Percentiles rank a stretch among this genome's conserved stretches.
Conservation (phyloP, 139 green algal species). For the Deuterostichococcus epilithicus region DNA sequence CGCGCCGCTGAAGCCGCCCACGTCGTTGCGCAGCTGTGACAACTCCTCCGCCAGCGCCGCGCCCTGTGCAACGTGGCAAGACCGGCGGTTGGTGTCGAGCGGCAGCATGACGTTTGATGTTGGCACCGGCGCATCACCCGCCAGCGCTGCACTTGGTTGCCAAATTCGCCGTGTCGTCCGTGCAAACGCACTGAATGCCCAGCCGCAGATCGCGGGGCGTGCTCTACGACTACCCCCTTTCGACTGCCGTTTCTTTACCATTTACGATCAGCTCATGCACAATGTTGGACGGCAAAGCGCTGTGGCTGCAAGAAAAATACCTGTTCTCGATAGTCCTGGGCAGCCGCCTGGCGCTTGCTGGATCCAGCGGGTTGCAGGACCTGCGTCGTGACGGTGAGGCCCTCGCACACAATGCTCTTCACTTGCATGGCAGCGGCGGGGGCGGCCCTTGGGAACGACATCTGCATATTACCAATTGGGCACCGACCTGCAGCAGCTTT, state of each 20-base stretch:
- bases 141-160: background rate
- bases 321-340: background rate
- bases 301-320: no score
- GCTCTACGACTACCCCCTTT: background rate
- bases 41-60: slow-evolving; percentile 6
- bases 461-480: no score
- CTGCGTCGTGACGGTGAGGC: background rate
- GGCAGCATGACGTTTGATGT: background rate
- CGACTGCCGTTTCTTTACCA: no score
- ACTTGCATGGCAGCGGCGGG: no score
- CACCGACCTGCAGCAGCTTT: no score
- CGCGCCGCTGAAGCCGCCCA: background rate
- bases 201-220: background rate
- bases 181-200: background rate
- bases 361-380: background rate
- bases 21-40: background rate
- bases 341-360: background rate
- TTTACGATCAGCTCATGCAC: no score
- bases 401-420: no score
- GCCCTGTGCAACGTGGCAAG: background rate
- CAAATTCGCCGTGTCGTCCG: background rate
- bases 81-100: no score
- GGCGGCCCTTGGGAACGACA: no score
- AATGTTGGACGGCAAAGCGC: no score
- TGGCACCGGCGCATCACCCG: background rate